Base-by-base conservation (phyloP, 306 rosid genomes). In the Vigna radiata region DNA sequence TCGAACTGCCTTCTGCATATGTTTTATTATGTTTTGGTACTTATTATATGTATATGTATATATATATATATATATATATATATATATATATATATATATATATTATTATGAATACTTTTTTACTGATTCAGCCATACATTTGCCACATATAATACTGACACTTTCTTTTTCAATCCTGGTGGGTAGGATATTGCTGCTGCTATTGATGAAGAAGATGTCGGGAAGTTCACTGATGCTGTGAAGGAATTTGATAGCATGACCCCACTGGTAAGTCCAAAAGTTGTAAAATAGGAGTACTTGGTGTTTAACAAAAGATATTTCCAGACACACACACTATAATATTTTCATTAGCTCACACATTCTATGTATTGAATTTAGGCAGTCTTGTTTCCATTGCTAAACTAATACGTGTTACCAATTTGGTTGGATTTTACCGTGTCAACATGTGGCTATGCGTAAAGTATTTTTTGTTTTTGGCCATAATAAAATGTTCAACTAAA, bases 161-260 rank as follows among this genome's bases (percentile, higher is more conserved):
- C 4, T 29, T 29, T 61, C 71, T 46, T 39, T 61, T 79, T 41
- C 25, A 16, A 59, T 5, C 72, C 15, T 53, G 33, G 49, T 79
- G 39, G 66, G 47, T 89, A 92, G 99, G 98, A 92, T 83, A 80
- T 91, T 87, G 94, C 96, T 77, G 86, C 94, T 54, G 62, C 97
- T 27, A 18, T 91, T 64, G 99, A 95, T 68, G 98, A 95, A 79
- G 99, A 87, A 77, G 99, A 92, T 76, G 87, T 91, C 75, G 85
- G 75, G 4, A 91, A 86, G 86, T 95, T 92, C 70, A 95, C 99
- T 68, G 97, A 88, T 63, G 97, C 87, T 72, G 88, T 95, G 70
- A 90, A 92, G 90, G 99, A 92, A 77, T 95, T 90, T 74, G 99
- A 95, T 84, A 87, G 94, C 86, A 91, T 95, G 97, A 90, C 98